phyloP scores from a whole-genome alignment of 2,329 filamentous ascomycete species.

The Arthrobotrys sinensis region DNA sequence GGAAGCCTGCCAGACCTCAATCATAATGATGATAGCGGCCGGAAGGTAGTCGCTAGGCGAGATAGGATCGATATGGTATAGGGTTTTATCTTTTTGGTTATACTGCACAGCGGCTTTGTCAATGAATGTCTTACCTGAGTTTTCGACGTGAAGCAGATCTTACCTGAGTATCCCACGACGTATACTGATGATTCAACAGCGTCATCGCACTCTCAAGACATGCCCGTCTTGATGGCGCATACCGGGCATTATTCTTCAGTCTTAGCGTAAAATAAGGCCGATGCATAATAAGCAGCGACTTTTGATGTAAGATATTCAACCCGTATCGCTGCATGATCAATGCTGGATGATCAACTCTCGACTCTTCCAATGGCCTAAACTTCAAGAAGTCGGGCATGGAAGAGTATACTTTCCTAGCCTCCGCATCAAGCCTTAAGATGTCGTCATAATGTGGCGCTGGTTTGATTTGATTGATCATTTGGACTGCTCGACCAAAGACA shows the following conservation, averaged over 20 bases:
- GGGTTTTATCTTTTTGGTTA: slow-evolving; percentile 66
- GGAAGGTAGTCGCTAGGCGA: slow-evolving; percentile 67
- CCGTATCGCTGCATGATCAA: slow-evolving; percentile 86
- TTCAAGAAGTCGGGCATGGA: slow-evolving; percentile 85
- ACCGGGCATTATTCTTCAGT: slow-evolving; percentile 83
- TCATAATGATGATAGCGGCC: slow-evolving; percentile 64
- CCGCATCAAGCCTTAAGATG: slow-evolving; percentile 75
- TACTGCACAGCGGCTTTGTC: slow-evolving; percentile 66
- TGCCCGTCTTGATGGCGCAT: slow-evolving; percentile 84
- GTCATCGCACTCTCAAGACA: slow-evolving; percentile 90
- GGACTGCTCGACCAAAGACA: slow-evolving; percentile 80
- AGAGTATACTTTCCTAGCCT: slow-evolving; percentile 75
- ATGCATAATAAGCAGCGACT: slow-evolving; percentile 90
- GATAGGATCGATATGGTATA: slow-evolving; percentile 68
- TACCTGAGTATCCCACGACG: slow-evolving; percentile 86
- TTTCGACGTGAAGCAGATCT: slow-evolving; percentile 83
- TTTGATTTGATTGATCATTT: slow-evolving; percentile 72
- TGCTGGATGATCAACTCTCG: slow-evolving; percentile 77
- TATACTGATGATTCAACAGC: slow-evolving; percentile 81
- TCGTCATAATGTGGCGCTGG: slow-evolving; percentile 73
- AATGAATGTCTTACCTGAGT: slow-evolving; percentile 77
- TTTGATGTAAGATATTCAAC: slow-evolving; percentile 87
- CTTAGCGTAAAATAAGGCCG: slow-evolving; percentile 82
- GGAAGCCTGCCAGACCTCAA: slow-evolving; percentile 66
- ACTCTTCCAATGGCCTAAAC: slow-evolving; percentile 81